Conservation (phyloP, 306 rosid genomes). For the Parietaria judaica region DNA sequence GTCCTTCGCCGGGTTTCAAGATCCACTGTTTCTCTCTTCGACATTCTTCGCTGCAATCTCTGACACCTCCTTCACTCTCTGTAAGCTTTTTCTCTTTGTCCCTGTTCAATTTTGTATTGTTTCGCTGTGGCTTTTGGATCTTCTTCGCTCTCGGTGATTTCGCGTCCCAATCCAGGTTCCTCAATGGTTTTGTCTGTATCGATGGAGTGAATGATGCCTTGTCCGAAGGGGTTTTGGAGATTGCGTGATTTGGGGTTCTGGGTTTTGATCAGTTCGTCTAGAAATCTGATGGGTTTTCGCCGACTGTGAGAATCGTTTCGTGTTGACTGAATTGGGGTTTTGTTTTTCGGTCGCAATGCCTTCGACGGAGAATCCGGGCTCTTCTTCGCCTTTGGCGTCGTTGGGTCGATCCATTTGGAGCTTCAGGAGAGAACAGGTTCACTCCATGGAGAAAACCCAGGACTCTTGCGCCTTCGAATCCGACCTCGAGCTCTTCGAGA, state of each 20-base stretch:
- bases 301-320: constrained; percentile 23
- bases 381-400: constrained; percentile 48
- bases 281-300: constrained; percentile 27
- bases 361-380: constrained; percentile 38
- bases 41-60: constrained; percentile 11
- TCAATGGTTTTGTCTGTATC: constrained; percentile 4
- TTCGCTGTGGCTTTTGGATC: neutral
- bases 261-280: constrained; percentile 22
- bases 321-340: constrained; percentile 10
- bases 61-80: neutral
- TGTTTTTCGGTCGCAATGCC: constrained; percentile 37
- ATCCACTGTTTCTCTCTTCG: constrained; percentile 25
- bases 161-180: constrained; percentile 2
- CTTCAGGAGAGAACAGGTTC: constrained; percentile 52
- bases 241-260: constrained; percentile 11
- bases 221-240: constrained; percentile 6
- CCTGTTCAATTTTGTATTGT: constrained; percentile 2
- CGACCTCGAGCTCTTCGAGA: constrained; percentile 52
- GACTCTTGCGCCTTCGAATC: constrained; percentile 41
- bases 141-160: constrained; percentile 27
- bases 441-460: constrained; percentile 43
- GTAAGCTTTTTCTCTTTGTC: constrained; percentile 28
- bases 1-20: constrained; percentile 59
- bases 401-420: constrained; percentile 58
- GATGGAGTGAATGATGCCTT: neutral